Evolutionary conservation across 768 basidiomycete genomes (phyloP), one percentile per base, ranked within the genome.

Genomic region (Serendipita sp.): DNA sequence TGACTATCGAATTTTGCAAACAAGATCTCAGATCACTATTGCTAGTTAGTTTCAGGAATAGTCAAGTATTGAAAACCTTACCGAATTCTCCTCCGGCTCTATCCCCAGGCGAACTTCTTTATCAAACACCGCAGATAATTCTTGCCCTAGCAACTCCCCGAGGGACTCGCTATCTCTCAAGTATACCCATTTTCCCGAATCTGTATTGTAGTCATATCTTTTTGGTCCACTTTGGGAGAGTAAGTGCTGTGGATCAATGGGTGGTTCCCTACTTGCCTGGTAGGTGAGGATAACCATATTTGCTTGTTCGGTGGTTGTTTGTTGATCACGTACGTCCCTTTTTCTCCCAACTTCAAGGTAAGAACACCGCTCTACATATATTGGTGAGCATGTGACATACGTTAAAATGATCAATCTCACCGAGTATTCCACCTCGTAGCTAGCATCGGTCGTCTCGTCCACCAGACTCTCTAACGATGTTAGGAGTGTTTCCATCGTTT

Each of bases 291-390:
- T 20, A 96, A 77, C 93, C 93, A 96, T 67, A 96, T 95, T 70
- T 96, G 93, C 74, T 91, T 91, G 71, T 96, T 96, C 3, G 93
- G 93, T 11, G 93, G 93, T 71, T 96, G 93, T 76, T 95, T 96
- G 74, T 96, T 96, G 74, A 96, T 85, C 30, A 95, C 93, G 74
- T 95, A 96, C 11, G 88, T 95, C 14, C 90, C 91, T 62, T 83
- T 75, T 42, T 78, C 74, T 31, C 85, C 91, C 16, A 94, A 77
- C 56, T 76, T 77, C 45, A 95, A 80, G 0, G 92, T 96, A 34
- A 96, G 72, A 31, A 96, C 93, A n/a, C 93, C 93, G 68, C 86
- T 84, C 93, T 95, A 71, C n/a, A 13, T 14, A 1, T 11, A n/a
- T 16, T 22, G 31, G 22, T 16, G 16, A 60, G 13, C 26, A 62